Conservation (phyloP, 2,329 filamentous ascomycete species). For the Claviceps sorghi region DNA sequence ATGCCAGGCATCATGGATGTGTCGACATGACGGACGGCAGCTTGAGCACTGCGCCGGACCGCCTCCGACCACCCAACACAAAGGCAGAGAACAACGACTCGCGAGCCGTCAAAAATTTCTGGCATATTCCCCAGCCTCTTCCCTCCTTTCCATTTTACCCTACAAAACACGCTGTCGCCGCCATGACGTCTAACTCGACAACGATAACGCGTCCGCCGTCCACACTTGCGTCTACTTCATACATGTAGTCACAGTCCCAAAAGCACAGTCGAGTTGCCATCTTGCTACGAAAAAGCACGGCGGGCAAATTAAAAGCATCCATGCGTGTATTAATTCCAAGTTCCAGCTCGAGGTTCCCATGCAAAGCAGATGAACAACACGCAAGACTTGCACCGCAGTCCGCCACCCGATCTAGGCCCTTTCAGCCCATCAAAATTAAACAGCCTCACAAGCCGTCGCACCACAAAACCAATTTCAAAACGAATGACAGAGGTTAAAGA, state of each 20-base stretch:
- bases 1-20: too few relatives aligned
- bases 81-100: too few relatives aligned
- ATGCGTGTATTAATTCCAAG: background rate
- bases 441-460: background rate
- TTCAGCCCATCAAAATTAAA: background rate
- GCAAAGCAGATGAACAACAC: background rate
- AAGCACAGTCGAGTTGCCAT: background rate
- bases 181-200: background rate
- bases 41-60: too few relatives aligned
- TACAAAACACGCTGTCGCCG: background rate
- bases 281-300: too few relatives aligned
- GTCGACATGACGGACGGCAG: too few relatives aligned
- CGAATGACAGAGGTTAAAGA: background rate
- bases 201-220: background rate
- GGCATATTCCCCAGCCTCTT: too few relatives aligned
- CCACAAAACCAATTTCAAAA: background rate
- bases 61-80: too few relatives aligned
- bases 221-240: background rate
- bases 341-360: background rate
- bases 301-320: too few relatives aligned
- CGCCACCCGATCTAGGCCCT: background rate
- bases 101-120: too few relatives aligned
- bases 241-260: too few relatives aligned
- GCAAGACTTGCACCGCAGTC: too few relatives aligned
- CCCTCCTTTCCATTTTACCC: too few relatives aligned